Percentiles rank a stretch among this genome's conserved stretches.
Evolutionary conservation across 1,284 basidiomycete species (phyloP).

Genomic region (Fomitopsis betulina): DNA sequence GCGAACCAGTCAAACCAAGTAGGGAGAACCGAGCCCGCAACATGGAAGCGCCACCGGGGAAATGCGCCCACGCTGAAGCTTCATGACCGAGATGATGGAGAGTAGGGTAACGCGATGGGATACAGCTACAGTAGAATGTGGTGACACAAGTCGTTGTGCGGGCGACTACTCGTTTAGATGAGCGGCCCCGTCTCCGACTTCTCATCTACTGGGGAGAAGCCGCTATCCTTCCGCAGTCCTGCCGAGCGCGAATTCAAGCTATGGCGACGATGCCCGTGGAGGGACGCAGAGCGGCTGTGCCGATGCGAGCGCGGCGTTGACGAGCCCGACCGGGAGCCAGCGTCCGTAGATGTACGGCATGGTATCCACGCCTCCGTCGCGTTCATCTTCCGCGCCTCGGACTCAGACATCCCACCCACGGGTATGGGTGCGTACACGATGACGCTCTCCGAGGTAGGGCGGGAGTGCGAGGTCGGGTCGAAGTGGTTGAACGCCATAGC

Average conservation of each 20-base stretch:
- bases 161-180: not conserved
- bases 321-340: conserved; percentile 8
- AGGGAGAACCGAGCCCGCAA: not conserved
- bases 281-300: conserved; percentile 17
- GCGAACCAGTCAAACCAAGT: conserved; percentile 7
- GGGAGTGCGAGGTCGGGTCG: conserved; percentile 7
- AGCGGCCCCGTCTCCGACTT: conserved; percentile 7
- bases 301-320: conserved; percentile 12
- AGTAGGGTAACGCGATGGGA: not conserved
- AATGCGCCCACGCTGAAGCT: not conserved
- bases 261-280: conserved; percentile 19
- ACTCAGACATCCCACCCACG: conserved; percentile 45
- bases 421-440: conserved; percentile 71
- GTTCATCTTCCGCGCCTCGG: conserved; percentile 46
- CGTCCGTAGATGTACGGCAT: conserved; percentile 6
- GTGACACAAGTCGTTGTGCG: not conserved
- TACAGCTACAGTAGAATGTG: not conserved
- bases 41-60: not conserved
- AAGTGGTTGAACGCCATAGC: conserved; percentile 11
- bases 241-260: conserved; percentile 21
- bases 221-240: conserved; percentile 26
- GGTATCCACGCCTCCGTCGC: conserved; percentile 66
- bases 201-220: conserved; percentile 5
- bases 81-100: not conserved
- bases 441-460: conserved; percentile 14